Percentiles rank a stretch among this genome's conserved stretches.
phyloP scores from a whole-genome alignment of 148 eudicot species.

The Persicaria maculosa region DNA sequence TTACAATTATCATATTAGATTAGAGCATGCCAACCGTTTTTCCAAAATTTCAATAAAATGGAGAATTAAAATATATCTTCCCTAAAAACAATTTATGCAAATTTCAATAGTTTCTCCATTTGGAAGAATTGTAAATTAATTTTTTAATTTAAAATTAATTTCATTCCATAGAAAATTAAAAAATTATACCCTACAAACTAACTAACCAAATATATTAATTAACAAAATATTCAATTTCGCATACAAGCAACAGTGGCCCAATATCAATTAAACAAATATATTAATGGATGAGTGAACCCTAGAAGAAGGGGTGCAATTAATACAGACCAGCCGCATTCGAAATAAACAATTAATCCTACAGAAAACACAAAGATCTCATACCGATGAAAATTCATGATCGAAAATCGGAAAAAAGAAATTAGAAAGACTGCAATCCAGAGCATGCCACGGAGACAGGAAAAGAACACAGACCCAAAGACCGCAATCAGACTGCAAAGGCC shows the following conservation, averaged over 20 bases:
- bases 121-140: no score
- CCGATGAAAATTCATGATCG: not conserved
- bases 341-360: not conserved
- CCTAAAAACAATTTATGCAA: no score
- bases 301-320: not conserved
- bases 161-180: not conserved
- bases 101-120: no score
- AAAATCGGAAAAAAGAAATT: not conserved
- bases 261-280: not conserved
- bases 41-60: no score
- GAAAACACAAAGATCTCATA: not conserved
- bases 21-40: no score
- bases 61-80: no score
- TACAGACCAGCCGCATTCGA: not conserved
- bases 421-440: not conserved
- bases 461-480: not conserved
- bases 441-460: not conserved
- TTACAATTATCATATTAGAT: no score
- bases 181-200: no score
- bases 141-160: no score
- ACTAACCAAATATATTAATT: no score
- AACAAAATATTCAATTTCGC: no score
- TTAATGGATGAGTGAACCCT: conserved; percentile 3
- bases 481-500: no score
- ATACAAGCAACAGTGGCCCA: not conserved